A percentile compares a stretch with the other conserved stretches of the same genome.
Conservation (phyloP, 768 basidiomycete genomes). For the Suillus paluster region DNA sequence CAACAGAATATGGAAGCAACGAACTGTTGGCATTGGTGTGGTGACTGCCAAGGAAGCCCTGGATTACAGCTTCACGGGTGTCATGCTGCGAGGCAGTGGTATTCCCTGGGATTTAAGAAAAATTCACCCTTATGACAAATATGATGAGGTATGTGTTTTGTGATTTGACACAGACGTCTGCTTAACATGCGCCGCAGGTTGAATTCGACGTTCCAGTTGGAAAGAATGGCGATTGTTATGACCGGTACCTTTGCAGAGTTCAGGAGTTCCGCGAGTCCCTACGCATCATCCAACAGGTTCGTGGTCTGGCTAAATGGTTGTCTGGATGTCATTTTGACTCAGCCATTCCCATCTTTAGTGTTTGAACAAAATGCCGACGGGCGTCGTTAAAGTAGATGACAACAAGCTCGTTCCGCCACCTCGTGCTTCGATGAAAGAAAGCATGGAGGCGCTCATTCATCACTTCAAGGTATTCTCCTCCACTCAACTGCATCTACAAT, state of each 20-base stretch:
- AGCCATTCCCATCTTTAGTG: constrained; percentile 56
- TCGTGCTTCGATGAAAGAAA: constrained; percentile 98
- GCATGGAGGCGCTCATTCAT: constrained; percentile 97
- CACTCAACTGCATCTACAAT: background rate
- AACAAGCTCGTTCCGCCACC: constrained; percentile 97
- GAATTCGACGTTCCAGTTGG: constrained; percentile 98
- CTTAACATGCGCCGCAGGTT: constrained; percentile 52
- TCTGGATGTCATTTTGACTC: background rate
- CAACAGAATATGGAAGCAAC: constrained; percentile 97
- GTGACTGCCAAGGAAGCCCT: constrained; percentile 93
- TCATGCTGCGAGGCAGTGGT: constrained; percentile 95
- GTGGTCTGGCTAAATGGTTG: constrained; percentile 15
- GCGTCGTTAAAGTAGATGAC: constrained; percentile 93
- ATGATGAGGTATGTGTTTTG: constrained; percentile 71
- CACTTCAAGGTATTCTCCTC: constrained; percentile 81
- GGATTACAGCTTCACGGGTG: constrained; percentile 93
- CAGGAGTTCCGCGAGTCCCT: constrained; percentile 98
- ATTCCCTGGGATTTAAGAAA: constrained; percentile 95
- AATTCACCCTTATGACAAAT: constrained; percentile 93
- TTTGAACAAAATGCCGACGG: constrained; percentile 95
- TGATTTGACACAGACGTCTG: background rate
- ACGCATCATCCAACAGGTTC: constrained; percentile 79
- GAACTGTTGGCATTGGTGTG: constrained; percentile 87
- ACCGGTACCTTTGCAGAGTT: constrained; percentile 95
- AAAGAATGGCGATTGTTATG: constrained; percentile 96